phyloP scores from a whole-genome alignment of 2,329 filamentous ascomycete species.

The Fusarium euwallaceae region DNA sequence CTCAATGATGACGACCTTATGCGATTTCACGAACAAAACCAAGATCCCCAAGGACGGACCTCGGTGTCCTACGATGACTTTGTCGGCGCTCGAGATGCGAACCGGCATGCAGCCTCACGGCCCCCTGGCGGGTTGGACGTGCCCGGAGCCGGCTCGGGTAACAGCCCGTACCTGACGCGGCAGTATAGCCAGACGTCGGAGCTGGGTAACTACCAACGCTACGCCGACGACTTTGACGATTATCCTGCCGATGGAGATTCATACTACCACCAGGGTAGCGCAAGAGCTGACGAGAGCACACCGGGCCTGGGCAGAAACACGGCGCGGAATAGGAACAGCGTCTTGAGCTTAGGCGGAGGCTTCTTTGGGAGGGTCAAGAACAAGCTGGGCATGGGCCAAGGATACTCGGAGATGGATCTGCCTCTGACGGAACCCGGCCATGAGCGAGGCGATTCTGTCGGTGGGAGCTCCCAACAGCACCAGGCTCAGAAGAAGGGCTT shows the following conservation, averaged over 20 bases:
- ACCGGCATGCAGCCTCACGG: slow-evolving; percentile 60
- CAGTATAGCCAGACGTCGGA: slow-evolving; percentile 83
- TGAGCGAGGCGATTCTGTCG: slow-evolving; percentile 54
- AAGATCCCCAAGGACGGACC: slow-evolving; percentile 76
- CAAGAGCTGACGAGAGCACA: slow-evolving; percentile 68
- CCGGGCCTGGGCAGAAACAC: slow-evolving; percentile 57
- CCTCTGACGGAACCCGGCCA: slow-evolving; percentile 83
- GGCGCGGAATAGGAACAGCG: slow-evolving; percentile 86
- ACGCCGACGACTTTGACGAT: slow-evolving; percentile 89
- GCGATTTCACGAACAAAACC: slow-evolving; percentile 79
- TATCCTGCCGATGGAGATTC: slow-evolving; percentile 82
- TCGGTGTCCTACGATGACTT: slow-evolving; percentile 97
- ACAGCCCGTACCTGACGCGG: slow-evolving; percentile 62
- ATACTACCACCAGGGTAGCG: slow-evolving; percentile 83
- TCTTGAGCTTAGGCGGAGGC: slow-evolving; percentile 87
- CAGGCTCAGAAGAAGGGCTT: slow-evolving; percentile 62
- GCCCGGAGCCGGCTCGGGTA: slow-evolving; percentile 28
- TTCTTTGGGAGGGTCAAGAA: slow-evolving; percentile 90
- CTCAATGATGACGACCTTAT: slow-evolving; percentile 85
- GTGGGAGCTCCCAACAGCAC: slow-evolving; percentile 59
- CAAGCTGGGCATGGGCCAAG: slow-evolving; percentile 86
- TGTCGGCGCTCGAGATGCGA: slow-evolving; percentile 75
- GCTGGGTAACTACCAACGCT: slow-evolving; percentile 89
- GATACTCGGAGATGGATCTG: slow-evolving; percentile 98
- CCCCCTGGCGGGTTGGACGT: slow-evolving; percentile 50